These are phyloP conservation scores for Lachnum nothofagi DNA, from an alignment of 2,329 filamentous ascomycete species.

Conservation along the genomic window DNA sequence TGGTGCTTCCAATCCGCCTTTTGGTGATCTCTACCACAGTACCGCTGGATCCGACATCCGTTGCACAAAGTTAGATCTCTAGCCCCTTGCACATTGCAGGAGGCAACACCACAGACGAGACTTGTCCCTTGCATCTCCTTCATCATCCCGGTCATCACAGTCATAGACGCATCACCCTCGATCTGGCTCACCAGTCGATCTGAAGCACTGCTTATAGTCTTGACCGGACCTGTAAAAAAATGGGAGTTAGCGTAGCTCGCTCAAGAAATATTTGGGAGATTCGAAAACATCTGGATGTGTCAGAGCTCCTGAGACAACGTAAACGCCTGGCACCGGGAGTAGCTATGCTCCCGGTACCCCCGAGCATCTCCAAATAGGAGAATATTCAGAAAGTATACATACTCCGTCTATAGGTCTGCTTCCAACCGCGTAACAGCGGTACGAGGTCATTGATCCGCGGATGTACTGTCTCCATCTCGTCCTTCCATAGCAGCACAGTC, in stretches of 20 bases:
- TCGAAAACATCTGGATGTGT: no score
- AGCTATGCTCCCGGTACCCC: no score
- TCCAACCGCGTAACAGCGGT: slow-evolving; percentile 18
- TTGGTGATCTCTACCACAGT: slow-evolving; percentile 29
- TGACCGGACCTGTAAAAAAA: no score
- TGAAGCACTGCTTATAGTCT: slow-evolving; percentile 18
- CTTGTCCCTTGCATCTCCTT: slow-evolving; percentile 15
- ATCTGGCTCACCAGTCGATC: slow-evolving; percentile 24
- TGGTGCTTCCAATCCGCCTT: slow-evolving; percentile 32
- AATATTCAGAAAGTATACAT: no score
- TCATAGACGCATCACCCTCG: slow-evolving; percentile 12
- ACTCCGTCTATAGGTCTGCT: slow-evolving; percentile 15
- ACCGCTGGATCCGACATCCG: slow-evolving; percentile 25
- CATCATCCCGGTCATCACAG: no score
- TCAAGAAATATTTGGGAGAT: no score
- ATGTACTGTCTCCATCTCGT: slow-evolving; percentile 12
- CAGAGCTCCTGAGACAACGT: no score
- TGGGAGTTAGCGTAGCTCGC: no score
- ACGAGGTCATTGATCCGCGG: slow-evolving; percentile 23
- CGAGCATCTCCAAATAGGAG: no score
- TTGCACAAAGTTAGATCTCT: slow-evolving; percentile 18
- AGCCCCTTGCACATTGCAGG: slow-evolving; percentile 5
- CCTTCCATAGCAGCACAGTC: slow-evolving; percentile 20
- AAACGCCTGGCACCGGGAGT: no score
- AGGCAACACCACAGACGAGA: slow-evolving; percentile 21